Evolutionary conservation across 2,329 filamentous ascomycete species (phyloP).

Genomic region (Fusarium liriodendri): DNA sequence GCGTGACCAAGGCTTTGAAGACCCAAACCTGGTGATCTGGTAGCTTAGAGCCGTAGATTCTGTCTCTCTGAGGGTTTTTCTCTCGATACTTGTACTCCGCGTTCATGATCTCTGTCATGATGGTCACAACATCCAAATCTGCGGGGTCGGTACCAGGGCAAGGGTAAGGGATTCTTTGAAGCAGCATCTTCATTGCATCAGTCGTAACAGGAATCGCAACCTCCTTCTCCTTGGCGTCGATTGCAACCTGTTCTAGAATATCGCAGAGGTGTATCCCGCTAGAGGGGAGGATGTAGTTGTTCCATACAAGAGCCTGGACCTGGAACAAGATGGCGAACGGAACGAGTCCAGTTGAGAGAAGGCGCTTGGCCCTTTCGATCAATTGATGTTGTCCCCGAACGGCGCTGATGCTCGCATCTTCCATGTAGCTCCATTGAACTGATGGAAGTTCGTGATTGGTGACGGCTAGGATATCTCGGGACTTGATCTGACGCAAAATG

Average conservation of each 20-base stretch:
- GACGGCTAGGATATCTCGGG: constrained; percentile 38
- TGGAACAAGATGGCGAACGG: constrained; percentile 70
- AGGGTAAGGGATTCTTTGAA: constrained; percentile 64
- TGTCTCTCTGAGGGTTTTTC: constrained; percentile 38
- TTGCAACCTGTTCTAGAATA: constrained; percentile 51
- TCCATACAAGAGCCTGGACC: constrained; percentile 70
- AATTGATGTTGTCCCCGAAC: constrained; percentile 36
- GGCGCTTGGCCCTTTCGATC: constrained; percentile 20
- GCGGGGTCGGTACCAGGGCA: constrained; percentile 60
- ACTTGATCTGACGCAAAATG: constrained; percentile 34
- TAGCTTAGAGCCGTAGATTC: constrained; percentile 42
- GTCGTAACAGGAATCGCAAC: constrained; percentile 57
- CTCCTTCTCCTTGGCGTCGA: constrained; percentile 35
- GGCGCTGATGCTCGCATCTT: constrained; percentile 2
- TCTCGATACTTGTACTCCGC: constrained; percentile 54
- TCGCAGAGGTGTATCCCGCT: constrained; percentile 60
- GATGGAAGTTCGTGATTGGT: constrained; percentile 40
- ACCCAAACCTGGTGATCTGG: constrained; percentile 60
- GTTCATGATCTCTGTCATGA: constrained; percentile 54
- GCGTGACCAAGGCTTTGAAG: constrained; percentile 69
- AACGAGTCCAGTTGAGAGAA: constrained; percentile 41
- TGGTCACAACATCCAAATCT: constrained; percentile 51
- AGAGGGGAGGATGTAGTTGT: constrained; percentile 69
- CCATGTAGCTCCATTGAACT: constrained; percentile 36
- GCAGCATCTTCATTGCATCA: constrained; percentile 65